Evolutionary conservation across 129 eudicot genomes (phyloP), one percentile per base, ranked within the genome.

Genomic region (Cynara cardunculus): DNA sequence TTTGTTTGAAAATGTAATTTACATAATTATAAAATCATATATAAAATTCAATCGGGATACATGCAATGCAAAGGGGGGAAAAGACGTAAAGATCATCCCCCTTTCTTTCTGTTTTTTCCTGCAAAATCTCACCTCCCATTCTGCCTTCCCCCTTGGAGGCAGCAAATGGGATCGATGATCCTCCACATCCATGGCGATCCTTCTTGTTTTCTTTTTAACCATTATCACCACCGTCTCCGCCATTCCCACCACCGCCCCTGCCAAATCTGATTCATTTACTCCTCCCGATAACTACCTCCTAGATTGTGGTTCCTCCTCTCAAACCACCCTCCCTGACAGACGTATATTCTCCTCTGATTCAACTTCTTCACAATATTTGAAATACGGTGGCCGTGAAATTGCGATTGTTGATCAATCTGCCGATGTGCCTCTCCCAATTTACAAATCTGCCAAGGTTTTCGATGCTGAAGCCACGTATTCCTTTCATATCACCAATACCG

Each of bases 201-300:
- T 84, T 71, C 77, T 77, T 69, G 80, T 89, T 65, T 76, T 85
- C 81, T 39, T 70, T 75, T 11, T 87, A 22, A 7, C 37, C 68
- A 75, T 62, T 77, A 49, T 81, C 71, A 18, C 71, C 84, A 10
- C 27, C 49, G 56, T 73, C 77, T 67, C 88, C 19, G 84, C 88
- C 28, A 14, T n/a, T 37, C 4, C 76, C 13, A 27, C 81, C 2
- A 79, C 73, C 69, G 66, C 84, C 66, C 80, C 90, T 0, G 83
- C 91, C 1, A 86, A 86, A 71, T 76, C 96, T 4, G 83, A 82
- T 44, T 25, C 89, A 0, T 96, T 92, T 59, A 86, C 88, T 67
- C 96, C 96, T 0, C 89, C 87, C 9, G 99, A 96, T 73, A 96
- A 86, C 80, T 89, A 74, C 86, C 92, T 89, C 6, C 78, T 96